Percentiles rank a stretch among this genome's conserved stretches.
These are phyloP conservation scores for Aspergillus cavernicola DNA, from an alignment of 495 filamentous ascomycete species.

Conservation along the genomic window DNA sequence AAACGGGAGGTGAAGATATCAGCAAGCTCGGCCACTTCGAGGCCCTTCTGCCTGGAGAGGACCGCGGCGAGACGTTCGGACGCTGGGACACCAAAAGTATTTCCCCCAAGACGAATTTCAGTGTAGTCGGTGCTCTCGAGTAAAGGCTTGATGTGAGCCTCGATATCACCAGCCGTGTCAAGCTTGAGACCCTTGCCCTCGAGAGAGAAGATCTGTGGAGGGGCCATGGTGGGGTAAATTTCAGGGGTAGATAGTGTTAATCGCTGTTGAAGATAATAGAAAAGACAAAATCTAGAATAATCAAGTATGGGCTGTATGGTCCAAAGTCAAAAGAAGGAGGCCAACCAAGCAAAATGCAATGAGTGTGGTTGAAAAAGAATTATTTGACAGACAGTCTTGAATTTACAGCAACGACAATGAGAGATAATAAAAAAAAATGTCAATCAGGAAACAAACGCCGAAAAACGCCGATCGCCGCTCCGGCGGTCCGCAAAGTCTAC, in stretches of 20 bases:
- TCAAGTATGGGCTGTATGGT: neutral
- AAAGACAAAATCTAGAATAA: neutral
- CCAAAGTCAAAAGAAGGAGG: neutral
- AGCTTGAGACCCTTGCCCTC: conserved; percentile 89
- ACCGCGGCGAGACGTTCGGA: conserved; percentile 77
- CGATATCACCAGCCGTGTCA: conserved; percentile 78
- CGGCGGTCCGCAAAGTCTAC: conserved; percentile 19
- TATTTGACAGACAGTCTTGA: conserved; percentile 1
- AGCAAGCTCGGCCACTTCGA: conserved; percentile 83
- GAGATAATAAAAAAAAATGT: neutral
- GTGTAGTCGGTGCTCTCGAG: conserved; percentile 69
- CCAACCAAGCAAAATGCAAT: neutral
- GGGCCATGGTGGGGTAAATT: conserved; percentile 48
- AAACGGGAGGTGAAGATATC: conserved; percentile 97
- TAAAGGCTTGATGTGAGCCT: conserved; percentile 75
- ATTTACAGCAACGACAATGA: neutral
- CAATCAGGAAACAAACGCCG: neutral
- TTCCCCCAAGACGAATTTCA: conserved; percentile 78
- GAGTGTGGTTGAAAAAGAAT: conserved; percentile 8
- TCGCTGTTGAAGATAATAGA: neutral
- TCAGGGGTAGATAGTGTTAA: conserved; percentile 17
- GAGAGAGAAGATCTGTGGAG: conserved; percentile 78
- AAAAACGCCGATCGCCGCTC: conserved; percentile 14
- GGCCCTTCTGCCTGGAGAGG: conserved; percentile 71
- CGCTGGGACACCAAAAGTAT: conserved; percentile 87